Evolutionary conservation across 345 rosid species (phyloP).

Genomic region (Citrus glauca): DNA sequence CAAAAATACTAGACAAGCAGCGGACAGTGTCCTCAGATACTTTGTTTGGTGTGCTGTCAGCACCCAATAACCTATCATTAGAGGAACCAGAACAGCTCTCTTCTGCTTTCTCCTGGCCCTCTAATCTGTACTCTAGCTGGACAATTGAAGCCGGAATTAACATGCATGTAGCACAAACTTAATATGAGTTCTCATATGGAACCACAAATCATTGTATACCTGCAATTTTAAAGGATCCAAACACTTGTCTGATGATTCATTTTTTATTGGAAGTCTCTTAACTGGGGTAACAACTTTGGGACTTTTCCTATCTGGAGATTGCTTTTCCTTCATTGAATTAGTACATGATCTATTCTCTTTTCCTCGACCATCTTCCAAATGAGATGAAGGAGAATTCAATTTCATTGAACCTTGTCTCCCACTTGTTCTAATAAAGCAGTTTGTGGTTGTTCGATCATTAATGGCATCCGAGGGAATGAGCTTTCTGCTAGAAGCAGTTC

Average conservation of each 20-base stretch:
- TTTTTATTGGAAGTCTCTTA: slow-evolving; percentile 36
- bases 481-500: slow-evolving; percentile 68
- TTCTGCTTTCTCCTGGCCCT: slow-evolving; percentile 51
- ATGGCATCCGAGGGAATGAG: slow-evolving; percentile 40
- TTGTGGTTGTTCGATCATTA: slow-evolving; percentile 27
- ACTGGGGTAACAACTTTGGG: slow-evolving; percentile 45
- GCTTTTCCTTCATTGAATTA: slow-evolving; percentile 52
- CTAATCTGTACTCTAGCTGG: slow-evolving; percentile 67
- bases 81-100: slow-evolving; percentile 44
- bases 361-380: slow-evolving; percentile 37
- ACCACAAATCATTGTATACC: slow-evolving; percentile 17
- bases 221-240: slow-evolving; percentile 32
- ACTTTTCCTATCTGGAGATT: slow-evolving; percentile 50
- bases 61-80: slow-evolving; percentile 36
- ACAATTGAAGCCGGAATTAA: slow-evolving; percentile 17
- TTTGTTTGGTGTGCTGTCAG: slow-evolving; percentile 52
- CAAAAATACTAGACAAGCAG: slow-evolving; percentile 59
- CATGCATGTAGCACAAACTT: not conserved
- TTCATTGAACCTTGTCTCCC: slow-evolving; percentile 42
- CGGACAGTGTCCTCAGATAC: slow-evolving; percentile 68
- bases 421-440: slow-evolving; percentile 30
- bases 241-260: slow-evolving; percentile 29
- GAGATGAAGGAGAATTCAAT: slow-evolving; percentile 27
- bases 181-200: not conserved
- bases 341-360: slow-evolving; percentile 61